Evolutionary conservation across 2,329 filamentous ascomycete genomes (phyloP).

Genomic region (Colletotrichum camelliae): DNA sequence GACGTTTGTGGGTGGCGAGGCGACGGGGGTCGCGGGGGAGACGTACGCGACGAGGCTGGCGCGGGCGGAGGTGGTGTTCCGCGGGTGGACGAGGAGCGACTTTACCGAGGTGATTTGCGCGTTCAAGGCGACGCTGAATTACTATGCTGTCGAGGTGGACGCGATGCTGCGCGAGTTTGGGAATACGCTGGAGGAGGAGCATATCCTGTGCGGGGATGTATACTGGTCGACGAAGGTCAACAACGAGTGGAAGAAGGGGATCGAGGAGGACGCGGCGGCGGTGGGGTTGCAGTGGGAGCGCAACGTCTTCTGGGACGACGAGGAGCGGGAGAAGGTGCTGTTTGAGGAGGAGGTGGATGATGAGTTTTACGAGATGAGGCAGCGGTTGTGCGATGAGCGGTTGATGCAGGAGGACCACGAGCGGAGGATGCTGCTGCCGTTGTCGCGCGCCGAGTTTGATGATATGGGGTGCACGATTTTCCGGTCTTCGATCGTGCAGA

Average conservation of each 20-base stretch:
- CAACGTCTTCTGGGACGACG: neutral
- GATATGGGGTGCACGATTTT: neutral
- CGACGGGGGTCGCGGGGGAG: neutral
- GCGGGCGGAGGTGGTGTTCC: neutral
- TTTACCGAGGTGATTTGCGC: conserved; percentile 1
- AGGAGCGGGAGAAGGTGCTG: neutral
- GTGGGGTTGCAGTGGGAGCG: neutral
- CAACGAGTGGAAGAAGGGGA: neutral
- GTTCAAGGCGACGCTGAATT: conserved; percentile 9
- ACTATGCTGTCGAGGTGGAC: neutral
- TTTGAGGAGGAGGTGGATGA: neutral
- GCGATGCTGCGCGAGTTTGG: neutral
- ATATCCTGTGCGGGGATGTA: neutral
- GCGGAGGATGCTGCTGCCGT: neutral
- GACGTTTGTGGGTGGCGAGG: neutral
- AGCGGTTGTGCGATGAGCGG: neutral
- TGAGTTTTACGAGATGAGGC: neutral
- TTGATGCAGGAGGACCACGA: neutral
- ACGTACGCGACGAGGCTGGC: neutral
- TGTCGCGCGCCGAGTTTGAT: neutral
- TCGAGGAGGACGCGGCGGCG: neutral
- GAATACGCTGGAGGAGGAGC: neutral
- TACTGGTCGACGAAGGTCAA: neutral
- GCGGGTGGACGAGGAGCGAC: neutral
- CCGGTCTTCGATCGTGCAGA: neutral